phyloP scores from a whole-genome alignment of 768 basidiomycete genomes.

The Trametes sanguinea region DNA sequence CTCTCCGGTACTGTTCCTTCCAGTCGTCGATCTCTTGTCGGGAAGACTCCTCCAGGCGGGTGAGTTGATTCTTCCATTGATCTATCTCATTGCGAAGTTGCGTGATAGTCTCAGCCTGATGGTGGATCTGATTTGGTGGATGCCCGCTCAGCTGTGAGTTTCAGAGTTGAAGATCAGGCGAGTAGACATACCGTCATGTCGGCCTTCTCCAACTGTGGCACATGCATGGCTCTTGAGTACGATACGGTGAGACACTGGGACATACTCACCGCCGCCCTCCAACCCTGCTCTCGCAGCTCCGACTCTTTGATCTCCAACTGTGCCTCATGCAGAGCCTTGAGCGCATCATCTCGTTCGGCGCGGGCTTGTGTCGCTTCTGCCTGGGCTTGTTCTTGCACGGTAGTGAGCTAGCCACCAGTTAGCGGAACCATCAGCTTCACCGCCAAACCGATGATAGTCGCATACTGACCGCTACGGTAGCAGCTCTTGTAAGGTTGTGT shows the following conservation, averaged over 20 bases:
- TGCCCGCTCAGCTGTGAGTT: background rate
- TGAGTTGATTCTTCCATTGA: slow-evolving; percentile 73
- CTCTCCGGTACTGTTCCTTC: slow-evolving; percentile 79
- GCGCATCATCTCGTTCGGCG: slow-evolving; percentile 50
- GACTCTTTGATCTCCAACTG: slow-evolving; percentile 50
- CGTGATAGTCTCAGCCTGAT: slow-evolving; percentile 60
- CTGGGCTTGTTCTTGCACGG: slow-evolving; percentile 57
- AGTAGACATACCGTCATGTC: slow-evolving; percentile 51
- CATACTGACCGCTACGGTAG: slow-evolving; percentile 40
- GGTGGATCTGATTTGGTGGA: slow-evolving; percentile 46
- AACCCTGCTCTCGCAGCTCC: slow-evolving; percentile 44
- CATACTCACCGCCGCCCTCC: slow-evolving; percentile 51
- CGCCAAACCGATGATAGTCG: background rate
- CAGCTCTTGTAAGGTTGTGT: slow-evolving; percentile 42
- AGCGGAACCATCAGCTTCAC: background rate
- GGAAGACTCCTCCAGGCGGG: slow-evolving; percentile 48
- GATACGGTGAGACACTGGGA: background rate
- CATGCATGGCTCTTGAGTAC: slow-evolving; percentile 19
- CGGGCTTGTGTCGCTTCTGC: slow-evolving; percentile 54
- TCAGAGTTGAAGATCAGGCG: background rate
- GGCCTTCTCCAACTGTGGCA: slow-evolving; percentile 50
- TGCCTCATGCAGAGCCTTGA: slow-evolving; percentile 47
- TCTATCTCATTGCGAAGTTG: slow-evolving; percentile 63
- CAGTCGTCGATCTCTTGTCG: slow-evolving; percentile 61
- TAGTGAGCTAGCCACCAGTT: slow-evolving; percentile 44